Evolutionary conservation across 345 rosid species (phyloP), one percentile per base, ranked within the genome.

Genomic region (Isatis tinctoria): DNA sequence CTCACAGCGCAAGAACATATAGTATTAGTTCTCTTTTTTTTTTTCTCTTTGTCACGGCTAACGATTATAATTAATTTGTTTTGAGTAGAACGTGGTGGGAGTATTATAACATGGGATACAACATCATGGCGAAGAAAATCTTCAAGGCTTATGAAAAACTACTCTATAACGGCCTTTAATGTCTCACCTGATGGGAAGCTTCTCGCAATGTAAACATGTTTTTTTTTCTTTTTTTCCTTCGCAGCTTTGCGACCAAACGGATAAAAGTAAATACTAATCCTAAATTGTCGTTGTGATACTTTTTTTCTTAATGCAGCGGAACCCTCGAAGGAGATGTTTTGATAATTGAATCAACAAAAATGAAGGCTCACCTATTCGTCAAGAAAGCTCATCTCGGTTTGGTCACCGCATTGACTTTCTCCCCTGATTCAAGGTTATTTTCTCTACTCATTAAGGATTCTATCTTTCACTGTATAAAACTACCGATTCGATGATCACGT

Each of bases 381-480:
- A 84, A 62, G 78, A 87, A 86, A 79, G 97, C 98, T 63, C 99
- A 92, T 82, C 83, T 90, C 28, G 97, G 90, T 74, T 80, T 92
- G 56, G 97, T 89, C 59, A 92, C 98, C 3, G 90, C 95, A 51
- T 65, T 92, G 74, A 71, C 85, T 40, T 92, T 96, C 84, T 89
- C 98, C 32, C 86, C 76, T 16, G 93, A 92, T 83, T 92, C 98
- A 83, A 96, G 98, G 97, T 96, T 26, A 90, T 40, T 40, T 16
- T 65, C 57, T 71, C 48, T 65, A 39, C 56, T 48, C 60, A 18
- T 4, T 32, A 30, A 8, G 68, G 60, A 51, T 45, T 22, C 26
- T 35, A 17, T 35, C 33, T 5, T 30, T 4, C 37, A 40, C 60
- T 48, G 16, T 48, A 27, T 12, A 22, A n/a, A n/a, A 32, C 59